phyloP scores from a whole-genome alignment of 2,329 filamentous ascomycete species.

The Onygenales sp. region DNA sequence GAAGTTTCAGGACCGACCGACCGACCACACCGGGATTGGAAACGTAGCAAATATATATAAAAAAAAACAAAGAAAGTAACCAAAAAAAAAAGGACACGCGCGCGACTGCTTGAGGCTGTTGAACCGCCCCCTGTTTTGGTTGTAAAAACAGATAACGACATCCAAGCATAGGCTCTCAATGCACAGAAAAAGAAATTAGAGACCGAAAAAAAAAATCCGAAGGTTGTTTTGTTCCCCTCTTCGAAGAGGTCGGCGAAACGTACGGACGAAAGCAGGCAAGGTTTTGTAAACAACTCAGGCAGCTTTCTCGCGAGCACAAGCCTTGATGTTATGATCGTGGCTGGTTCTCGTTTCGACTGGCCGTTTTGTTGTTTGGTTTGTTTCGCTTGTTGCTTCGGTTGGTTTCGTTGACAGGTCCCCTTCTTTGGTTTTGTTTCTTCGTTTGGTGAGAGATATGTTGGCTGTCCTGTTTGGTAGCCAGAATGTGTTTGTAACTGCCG shows the following conservation, averaged over 20 bases:
- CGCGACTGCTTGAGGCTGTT: constrained; percentile 45
- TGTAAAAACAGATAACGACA: constrained; percentile 69
- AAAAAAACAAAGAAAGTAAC: neutral
- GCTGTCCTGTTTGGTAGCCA: no score
- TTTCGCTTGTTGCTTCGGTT: constrained; percentile 4
- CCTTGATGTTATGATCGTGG: constrained; percentile 66
- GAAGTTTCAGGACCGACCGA: no score
- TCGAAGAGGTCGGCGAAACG: constrained; percentile 11
- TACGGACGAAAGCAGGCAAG: neutral
- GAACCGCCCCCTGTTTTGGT: constrained; percentile 70
- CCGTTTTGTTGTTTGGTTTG: constrained; percentile 15
- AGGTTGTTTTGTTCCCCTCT: constrained; percentile 3
- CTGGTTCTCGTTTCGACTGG: constrained; percentile 18
- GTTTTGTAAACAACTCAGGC: neutral
- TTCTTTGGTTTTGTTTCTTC: neutral
- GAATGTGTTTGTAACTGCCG: no score
- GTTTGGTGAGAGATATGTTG: neutral
- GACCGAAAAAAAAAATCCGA: neutral
- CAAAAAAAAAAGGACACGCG: neutral
- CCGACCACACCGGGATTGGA: no score
- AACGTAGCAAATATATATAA: neutral
- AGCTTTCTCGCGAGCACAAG: constrained; percentile 23
- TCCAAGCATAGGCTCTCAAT: constrained; percentile 54
- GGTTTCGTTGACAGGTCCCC: no score
- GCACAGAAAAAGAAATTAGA: constrained; percentile 27